Evolutionary conservation across 2,329 filamentous ascomycete genomes (phyloP), one percentile per base, ranked within the genome.

Genomic region (Alternaria arborescens): DNA sequence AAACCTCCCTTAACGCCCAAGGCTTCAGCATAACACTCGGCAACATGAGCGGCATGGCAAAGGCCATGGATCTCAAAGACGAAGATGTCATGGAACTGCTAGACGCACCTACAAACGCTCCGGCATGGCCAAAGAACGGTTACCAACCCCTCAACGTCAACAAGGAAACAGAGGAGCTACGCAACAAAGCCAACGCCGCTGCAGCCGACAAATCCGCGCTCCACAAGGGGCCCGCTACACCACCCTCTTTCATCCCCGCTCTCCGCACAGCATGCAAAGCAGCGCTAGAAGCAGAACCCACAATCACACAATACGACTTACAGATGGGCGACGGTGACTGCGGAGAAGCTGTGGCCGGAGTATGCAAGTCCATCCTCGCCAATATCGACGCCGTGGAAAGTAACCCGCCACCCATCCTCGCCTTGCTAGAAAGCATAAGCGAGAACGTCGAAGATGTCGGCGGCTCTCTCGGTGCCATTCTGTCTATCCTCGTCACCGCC

Each of bases 281-380:
- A 2, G 81, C 87, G 3, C 79, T 89, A 46, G 79, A 79, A 8
- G 86, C 87, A 3, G 89, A 92, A 70, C 84, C 87, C 8, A 83
- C 85, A 32, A 84, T 91, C 53, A 91, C 89, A 12, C 84, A 83
- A 61, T 91, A 86, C 77, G 89, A 92, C 72, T 93, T 92, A 0
- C 87, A 95, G 24, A 93, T 97, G 58, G 93, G 93, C 52, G 93
- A 97, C 74, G 93, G 93, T 47, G 93, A 97, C 80, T 97, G 93
- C 73, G 93, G 93, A 38, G 86, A 90, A 71, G 81, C 82, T 26
- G 81, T 83, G 1, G 76, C 47, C 87, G 92, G 65, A 88, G 92
- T 43, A 80, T 97, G 71, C 91, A 92, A 84, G 63, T 72, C 73
- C n/a, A 80, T 84, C 24, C 77, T 83, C 22, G 61, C 74, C 5